Evolutionary conservation across 495 filamentous ascomycete genomes (phyloP).

Genomic region (Collariella sp.): DNA sequence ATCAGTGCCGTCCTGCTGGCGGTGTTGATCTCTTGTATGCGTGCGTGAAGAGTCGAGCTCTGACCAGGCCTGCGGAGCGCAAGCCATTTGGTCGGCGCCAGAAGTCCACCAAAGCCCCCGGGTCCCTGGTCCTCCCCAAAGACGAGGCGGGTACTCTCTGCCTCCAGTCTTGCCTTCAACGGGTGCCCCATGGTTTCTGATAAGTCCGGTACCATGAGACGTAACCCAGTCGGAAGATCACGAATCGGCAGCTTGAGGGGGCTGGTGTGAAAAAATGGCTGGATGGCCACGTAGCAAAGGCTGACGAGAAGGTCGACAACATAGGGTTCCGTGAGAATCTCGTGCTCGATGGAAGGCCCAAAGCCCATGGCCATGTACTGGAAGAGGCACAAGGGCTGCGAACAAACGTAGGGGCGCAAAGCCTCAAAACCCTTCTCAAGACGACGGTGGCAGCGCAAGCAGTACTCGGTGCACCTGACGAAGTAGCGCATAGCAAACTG

Average conservation of each 20-base stretch:
- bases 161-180: neutral
- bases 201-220: constrained; percentile 14
- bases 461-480: constrained; percentile 78
- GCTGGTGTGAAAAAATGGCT: neutral
- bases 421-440: constrained; percentile 66
- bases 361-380: constrained; percentile 89
- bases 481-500: constrained; percentile 76
- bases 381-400: constrained; percentile 68
- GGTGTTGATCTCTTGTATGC: neutral
- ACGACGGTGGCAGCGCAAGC: constrained; percentile 73
- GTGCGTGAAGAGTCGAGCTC: neutral
- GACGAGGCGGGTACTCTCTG: constrained; percentile 7
- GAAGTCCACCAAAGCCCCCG: neutral
- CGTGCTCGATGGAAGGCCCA: constrained; percentile 76
- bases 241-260: constrained; percentile 14
- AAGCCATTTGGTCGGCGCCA: constrained; percentile 12
- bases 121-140: neutral
- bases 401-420: constrained; percentile 89
- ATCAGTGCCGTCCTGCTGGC: neutral
- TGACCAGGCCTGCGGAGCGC: constrained; percentile 8
- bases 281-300: constrained; percentile 61
- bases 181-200: neutral
- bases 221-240: constrained; percentile 18
- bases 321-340: constrained; percentile 68
- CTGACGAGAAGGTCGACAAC: constrained; percentile 82